Conservation (phyloP, 345 rosid species). For the Mallotus nudiflorus region DNA sequence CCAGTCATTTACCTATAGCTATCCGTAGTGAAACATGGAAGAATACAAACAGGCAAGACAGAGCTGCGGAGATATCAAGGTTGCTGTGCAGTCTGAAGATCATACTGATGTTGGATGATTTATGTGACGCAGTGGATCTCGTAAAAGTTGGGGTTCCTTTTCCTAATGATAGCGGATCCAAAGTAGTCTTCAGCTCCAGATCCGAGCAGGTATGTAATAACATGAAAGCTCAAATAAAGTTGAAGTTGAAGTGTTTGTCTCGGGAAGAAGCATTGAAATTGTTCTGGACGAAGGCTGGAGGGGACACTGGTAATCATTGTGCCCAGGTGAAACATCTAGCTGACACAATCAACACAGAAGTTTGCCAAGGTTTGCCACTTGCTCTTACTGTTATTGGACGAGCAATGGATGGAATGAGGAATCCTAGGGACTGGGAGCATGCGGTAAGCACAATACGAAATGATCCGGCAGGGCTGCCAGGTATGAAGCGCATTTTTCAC, state of each 20-base stretch:
- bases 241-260: neutral
- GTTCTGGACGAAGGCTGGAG: neutral
- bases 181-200: too few species aligned
- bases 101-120: too few species aligned
- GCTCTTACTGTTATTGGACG: too few species aligned
- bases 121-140: too few species aligned
- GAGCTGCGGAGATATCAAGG: neutral
- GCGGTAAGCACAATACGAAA: too few species aligned
- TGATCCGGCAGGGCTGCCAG: neutral
- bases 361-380: too few species aligned
- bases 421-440: too few species aligned
- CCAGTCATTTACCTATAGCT: neutral
- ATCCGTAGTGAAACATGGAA: neutral
- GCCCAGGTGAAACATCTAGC: neutral
- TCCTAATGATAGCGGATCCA: too few species aligned
- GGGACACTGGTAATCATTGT: neutral
- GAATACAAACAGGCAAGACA: neutral
- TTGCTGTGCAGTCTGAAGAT: neutral
- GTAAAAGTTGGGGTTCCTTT: too few species aligned
- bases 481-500: neutral
- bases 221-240: neutral
- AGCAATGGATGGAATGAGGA: too few species aligned
- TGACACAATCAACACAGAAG: too few species aligned
- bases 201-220: too few species aligned
- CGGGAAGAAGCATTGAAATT: neutral